These are phyloP conservation scores for Haplosporangium sp. DNA, from an alignment of 371 early-diverging fungal species.

Conservation along the genomic window DNA sequence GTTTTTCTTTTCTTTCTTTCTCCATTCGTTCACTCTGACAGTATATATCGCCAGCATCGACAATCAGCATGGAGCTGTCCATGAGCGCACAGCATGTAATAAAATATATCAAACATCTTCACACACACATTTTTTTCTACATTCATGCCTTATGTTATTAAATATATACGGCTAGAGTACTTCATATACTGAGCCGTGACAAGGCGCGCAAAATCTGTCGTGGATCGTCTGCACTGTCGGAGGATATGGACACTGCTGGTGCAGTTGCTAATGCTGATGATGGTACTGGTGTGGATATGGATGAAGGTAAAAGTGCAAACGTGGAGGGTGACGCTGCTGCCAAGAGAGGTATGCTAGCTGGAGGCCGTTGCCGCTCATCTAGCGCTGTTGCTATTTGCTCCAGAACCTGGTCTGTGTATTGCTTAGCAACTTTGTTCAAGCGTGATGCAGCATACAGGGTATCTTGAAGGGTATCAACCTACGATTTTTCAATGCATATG, in stretches of 20 bases:
- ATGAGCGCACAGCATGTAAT: too few relatives aligned
- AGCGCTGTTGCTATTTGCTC: slow-evolving; percentile 49
- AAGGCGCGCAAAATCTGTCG: slow-evolving; percentile 47
- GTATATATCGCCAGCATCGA: too few relatives aligned
- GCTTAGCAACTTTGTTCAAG: slow-evolving; percentile 45
- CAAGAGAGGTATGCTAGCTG: slow-evolving; percentile 3
- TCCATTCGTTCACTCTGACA: too few relatives aligned
- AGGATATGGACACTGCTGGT: slow-evolving; percentile 3
- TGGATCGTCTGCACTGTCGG: slow-evolving; percentile 36
- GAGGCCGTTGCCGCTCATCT: slow-evolving; percentile 48
- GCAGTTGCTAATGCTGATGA: slow-evolving; percentile 11
- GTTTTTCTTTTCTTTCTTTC: too few relatives aligned
- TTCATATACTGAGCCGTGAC: slow-evolving; percentile 44
- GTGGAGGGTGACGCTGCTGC: not conserved
- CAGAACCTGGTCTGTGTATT: slow-evolving; percentile 50
- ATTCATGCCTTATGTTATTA: too few relatives aligned
- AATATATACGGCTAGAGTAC: too few relatives aligned
- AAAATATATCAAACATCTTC: too few relatives aligned
- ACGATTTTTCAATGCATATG: not conserved
- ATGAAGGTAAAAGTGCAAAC: too few relatives aligned
- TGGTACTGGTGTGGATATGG: too few relatives aligned
- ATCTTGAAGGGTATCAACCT: slow-evolving; percentile 52
- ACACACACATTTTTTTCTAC: too few relatives aligned
- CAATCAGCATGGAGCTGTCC: too few relatives aligned
- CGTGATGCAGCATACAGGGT: slow-evolving; percentile 46